Conservation (phyloP, 2,329 filamentous ascomycete genomes). For the Ophiostoma australiae region DNA sequence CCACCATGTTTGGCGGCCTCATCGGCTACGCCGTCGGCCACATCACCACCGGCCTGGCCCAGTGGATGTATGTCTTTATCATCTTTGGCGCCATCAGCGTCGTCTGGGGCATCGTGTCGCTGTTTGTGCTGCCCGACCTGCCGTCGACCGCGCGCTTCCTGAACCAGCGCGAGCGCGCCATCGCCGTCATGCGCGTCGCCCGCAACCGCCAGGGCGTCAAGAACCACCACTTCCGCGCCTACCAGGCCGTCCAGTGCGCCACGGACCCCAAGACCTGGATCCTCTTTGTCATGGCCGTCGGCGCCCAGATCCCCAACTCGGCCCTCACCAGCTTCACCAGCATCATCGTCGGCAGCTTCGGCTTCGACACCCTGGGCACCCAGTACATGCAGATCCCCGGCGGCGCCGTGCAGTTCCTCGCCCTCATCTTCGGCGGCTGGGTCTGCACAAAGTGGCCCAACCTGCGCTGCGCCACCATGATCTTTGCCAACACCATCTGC, state of each 20-base stretch:
- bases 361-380: conserved; percentile 32
- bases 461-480: conserved; percentile 51
- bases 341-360: conserved; percentile 35
- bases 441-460: conserved; percentile 51
- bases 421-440: conserved; percentile 46
- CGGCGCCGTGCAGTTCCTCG: conserved; percentile 52
- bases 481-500: conserved; percentile 50
- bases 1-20: conserved; percentile 33
- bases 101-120: conserved; percentile 42
- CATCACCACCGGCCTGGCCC: conserved; percentile 29
- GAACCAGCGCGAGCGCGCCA: conserved; percentile 44
- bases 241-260: conserved; percentile 54
- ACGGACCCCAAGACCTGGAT: conserved; percentile 56
- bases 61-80: conserved; percentile 41
- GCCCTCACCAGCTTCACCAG: conserved; percentile 36
- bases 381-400: conserved; percentile 52
- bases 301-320: conserved; percentile 33
- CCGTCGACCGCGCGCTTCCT: conserved; percentile 53
- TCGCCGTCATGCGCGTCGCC: conserved; percentile 51
- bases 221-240: conserved; percentile 50
- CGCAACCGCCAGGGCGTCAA: conserved; percentile 56
- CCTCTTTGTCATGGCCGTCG: conserved; percentile 40
- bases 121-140: conserved; percentile 47
- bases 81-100: conserved; percentile 51
- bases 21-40: conserved; percentile 30